A percentile compares a stretch with the other conserved stretches of the same genome.
These are phyloP conservation scores for Nigrospora oryzae DNA, from an alignment of 2,329 filamentous ascomycete genomes.

Conservation along the genomic window DNA sequence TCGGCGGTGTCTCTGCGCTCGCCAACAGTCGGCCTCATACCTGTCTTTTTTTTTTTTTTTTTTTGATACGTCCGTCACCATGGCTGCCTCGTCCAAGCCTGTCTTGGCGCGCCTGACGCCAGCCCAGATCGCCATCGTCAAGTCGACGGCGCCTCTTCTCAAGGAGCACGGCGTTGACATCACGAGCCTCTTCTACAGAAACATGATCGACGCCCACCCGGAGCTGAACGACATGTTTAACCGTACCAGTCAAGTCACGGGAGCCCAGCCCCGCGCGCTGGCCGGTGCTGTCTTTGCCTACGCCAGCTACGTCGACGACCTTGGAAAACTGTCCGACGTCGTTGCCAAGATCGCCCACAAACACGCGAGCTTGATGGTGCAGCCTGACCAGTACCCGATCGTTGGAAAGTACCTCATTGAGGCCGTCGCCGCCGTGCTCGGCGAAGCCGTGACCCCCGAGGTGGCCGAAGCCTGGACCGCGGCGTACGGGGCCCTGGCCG, in stretches of 20 bases:
- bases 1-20: too few species aligned
- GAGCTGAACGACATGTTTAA: slow-evolving; percentile 65
- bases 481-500: slow-evolving; percentile 63
- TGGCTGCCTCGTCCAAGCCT: background rate
- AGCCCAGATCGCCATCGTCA: slow-evolving; percentile 62
- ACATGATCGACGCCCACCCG: slow-evolving; percentile 56
- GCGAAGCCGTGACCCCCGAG: slow-evolving; percentile 56
- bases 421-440: slow-evolving; percentile 60
- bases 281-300: slow-evolving; percentile 64
- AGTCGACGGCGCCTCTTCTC: slow-evolving; percentile 67
- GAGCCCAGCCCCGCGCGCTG: slow-evolving; percentile 61
- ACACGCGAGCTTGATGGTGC: slow-evolving; percentile 63
- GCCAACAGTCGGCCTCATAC: too few species aligned
- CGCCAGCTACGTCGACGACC: slow-evolving; percentile 63
- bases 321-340: slow-evolving; percentile 45
- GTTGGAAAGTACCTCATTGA: slow-evolving; percentile 61
- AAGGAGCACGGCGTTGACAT: slow-evolving; percentile 60
- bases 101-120: slow-evolving; percentile 13
- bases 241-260: slow-evolving; percentile 57
- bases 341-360: slow-evolving; percentile 68
- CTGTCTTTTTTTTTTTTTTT: too few species aligned
- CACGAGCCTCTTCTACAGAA: slow-evolving; percentile 64
- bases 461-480: slow-evolving; percentile 63
- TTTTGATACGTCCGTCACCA: background rate
- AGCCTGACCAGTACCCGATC: slow-evolving; percentile 60